Conservation (phyloP, 441 rosid genomes). For the Pelargonium fulgidum region DNA sequence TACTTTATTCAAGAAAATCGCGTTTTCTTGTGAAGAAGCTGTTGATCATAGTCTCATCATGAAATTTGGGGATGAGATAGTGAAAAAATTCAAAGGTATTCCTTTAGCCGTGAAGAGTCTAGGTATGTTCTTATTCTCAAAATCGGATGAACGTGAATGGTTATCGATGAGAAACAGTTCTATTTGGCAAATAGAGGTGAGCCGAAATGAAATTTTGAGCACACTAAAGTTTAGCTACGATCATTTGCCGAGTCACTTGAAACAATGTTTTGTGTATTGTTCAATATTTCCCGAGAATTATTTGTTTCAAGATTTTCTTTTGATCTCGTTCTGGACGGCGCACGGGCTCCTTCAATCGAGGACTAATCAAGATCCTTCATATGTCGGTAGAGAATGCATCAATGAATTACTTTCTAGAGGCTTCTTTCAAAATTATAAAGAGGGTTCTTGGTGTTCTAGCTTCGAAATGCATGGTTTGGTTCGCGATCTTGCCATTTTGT, state of each 20-base stretch:
- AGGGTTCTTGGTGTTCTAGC: too few relatives aligned
- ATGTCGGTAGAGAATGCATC: background rate
- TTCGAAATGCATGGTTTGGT: too few relatives aligned
- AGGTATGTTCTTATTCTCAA: background rate
- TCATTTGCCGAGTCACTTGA: conserved; percentile 3
- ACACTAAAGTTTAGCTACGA: background rate
- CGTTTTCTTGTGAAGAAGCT: conserved; percentile 5
- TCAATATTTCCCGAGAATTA: too few relatives aligned
- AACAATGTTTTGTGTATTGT: background rate
- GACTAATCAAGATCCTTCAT: too few relatives aligned
- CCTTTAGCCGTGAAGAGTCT: background rate
- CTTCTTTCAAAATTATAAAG: background rate
- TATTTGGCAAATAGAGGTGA: background rate
- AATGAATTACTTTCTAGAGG: too few relatives aligned
- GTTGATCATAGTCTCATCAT: background rate
- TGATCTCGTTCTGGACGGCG: conserved; percentile 8
- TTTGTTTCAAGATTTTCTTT: too few relatives aligned
- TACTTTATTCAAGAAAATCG: conserved; percentile 1
- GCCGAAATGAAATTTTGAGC: background rate
- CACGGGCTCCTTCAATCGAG: conserved; percentile 8
- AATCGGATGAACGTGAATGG: background rate
- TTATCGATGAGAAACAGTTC: background rate
- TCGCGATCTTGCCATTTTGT: too few relatives aligned
- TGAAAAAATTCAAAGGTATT: background rate
- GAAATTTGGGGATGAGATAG: conserved; percentile 13